Evolutionary conservation across 2,329 filamentous ascomycete genomes (phyloP).

Genomic region (Penicillium aurantiogriseum): DNA sequence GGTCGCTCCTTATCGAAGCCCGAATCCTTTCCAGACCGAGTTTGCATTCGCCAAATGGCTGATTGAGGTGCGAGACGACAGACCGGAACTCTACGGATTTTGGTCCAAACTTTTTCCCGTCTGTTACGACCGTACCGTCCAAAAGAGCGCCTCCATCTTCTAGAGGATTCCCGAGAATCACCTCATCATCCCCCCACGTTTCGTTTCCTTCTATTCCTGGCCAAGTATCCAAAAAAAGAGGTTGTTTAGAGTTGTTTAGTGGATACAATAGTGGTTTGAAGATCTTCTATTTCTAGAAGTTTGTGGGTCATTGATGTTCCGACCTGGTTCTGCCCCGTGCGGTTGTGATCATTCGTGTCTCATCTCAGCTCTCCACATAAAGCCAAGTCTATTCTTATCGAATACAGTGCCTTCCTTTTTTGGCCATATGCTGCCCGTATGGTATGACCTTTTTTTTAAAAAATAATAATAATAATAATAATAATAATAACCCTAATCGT

Average conservation of each 20-base stretch:
- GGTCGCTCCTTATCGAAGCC: slow-evolving; percentile 33
- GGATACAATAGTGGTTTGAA: background rate
- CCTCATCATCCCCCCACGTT: background rate
- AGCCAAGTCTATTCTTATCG: slow-evolving; percentile 3
- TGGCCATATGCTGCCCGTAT: background rate
- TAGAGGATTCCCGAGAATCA: slow-evolving; percentile 3
- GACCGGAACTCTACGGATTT: slow-evolving; percentile 28
- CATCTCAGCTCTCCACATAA: slow-evolving; percentile 4
- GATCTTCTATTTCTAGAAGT: background rate
- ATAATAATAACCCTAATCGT: background rate
- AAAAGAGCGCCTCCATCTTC: slow-evolving; percentile 29
- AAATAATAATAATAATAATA: no score
- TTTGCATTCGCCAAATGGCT: slow-evolving; percentile 34
- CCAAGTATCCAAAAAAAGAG: background rate
- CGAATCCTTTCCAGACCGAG: slow-evolving; percentile 30
- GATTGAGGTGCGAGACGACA: slow-evolving; percentile 24
- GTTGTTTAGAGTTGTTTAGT: background rate
- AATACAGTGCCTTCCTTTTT: background rate
- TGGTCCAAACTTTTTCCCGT: slow-evolving; percentile 36
- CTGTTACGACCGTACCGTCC: slow-evolving; percentile 33
- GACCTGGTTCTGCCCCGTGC: background rate
- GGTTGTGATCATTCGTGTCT: background rate
- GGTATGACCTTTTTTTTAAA: background rate
- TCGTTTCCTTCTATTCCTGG: background rate
- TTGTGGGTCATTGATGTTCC: background rate